Conservation (phyloP, 805 yeast species). For the Phaffomyces antillensis region DNA sequence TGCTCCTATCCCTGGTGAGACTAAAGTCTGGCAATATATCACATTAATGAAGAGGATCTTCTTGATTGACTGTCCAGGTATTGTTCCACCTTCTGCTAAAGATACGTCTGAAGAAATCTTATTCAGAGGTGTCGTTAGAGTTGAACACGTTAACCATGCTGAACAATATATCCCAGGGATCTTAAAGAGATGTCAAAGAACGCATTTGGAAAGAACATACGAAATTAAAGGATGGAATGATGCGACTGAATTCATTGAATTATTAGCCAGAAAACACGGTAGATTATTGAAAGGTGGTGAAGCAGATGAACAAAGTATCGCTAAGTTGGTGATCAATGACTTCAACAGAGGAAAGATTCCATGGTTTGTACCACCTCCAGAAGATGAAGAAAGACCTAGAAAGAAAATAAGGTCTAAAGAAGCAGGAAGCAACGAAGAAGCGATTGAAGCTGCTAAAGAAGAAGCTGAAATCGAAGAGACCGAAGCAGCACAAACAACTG, state of each 20-base stretch:
- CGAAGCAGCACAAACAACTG: slow-evolving; percentile 6
- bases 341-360: slow-evolving; percentile 97
- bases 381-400: slow-evolving; percentile 42
- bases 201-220: slow-evolving; percentile 92
- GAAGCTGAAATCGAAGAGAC: slow-evolving; percentile 4
- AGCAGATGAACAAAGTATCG: slow-evolving; percentile 90
- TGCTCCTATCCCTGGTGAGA: slow-evolving; percentile 98
- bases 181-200: slow-evolving; percentile 74
- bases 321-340: slow-evolving; percentile 85
- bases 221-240: slow-evolving; percentile 87
- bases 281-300: slow-evolving; percentile 94
- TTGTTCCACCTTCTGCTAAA: slow-evolving; percentile 89
- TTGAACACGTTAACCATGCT: slow-evolving; percentile 93
- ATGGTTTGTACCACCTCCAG: slow-evolving; percentile 95
- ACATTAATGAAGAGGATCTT: slow-evolving; percentile 94
- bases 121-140: slow-evolving; percentile 96
- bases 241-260: slow-evolving; percentile 76
- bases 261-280: slow-evolving; percentile 89
- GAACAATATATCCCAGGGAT: slow-evolving; percentile 92
- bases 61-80: slow-evolving; percentile 97
- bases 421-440: slow-evolving; percentile 9
- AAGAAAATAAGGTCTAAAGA: slow-evolving; percentile 24
- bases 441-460: slow-evolving; percentile 7
- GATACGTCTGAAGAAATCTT: slow-evolving; percentile 89
- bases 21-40: slow-evolving; percentile 98